Evolutionary conservation across 495 filamentous ascomycete genomes (phyloP).

Genomic region (Xylaria grammica): DNA sequence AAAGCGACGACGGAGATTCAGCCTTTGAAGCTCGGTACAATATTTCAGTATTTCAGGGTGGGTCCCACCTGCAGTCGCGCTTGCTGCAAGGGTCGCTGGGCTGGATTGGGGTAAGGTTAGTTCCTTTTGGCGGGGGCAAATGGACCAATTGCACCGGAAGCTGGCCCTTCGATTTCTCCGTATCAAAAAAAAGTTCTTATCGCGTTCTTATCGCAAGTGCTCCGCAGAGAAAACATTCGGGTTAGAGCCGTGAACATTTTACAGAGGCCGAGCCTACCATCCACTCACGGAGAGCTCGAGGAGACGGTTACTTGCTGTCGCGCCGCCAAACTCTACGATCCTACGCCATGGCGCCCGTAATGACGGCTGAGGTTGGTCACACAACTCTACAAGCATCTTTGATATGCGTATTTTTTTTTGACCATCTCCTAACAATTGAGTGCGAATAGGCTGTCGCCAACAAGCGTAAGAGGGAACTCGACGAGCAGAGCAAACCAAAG

Average conservation of each 20-base stretch:
- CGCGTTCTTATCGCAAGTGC: conserved; percentile 28
- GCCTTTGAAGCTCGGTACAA: conserved; percentile 19
- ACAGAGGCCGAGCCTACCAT: conserved; percentile 3
- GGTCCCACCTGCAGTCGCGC: conserved; percentile 15
- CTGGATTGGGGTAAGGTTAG: no score
- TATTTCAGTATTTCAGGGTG: conserved; percentile 11
- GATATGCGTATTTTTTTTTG: not conserved
- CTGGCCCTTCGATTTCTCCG: not conserved
- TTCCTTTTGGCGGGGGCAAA: not conserved
- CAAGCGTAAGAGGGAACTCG: conserved; percentile 33
- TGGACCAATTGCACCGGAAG: not conserved
- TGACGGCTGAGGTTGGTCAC: conserved; percentile 11
- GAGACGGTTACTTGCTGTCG: not conserved
- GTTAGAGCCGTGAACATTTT: conserved; percentile 22
- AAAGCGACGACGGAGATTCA: not conserved
- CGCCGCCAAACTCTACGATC: conserved; percentile 17
- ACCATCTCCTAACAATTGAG: conserved; percentile 2
- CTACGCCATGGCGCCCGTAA: conserved; percentile 15
- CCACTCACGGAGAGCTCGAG: not conserved
- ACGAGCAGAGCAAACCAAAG: conserved; percentile 32
- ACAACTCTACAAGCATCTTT: not conserved
- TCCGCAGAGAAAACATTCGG: conserved; percentile 22
- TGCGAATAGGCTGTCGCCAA: conserved; percentile 17
- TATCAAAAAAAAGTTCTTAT: conserved; percentile 28
- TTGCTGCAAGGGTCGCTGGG: no score